phyloP scores from a whole-genome alignment of 2,329 filamentous ascomycete genomes.

The Colletotrichum magnum region DNA sequence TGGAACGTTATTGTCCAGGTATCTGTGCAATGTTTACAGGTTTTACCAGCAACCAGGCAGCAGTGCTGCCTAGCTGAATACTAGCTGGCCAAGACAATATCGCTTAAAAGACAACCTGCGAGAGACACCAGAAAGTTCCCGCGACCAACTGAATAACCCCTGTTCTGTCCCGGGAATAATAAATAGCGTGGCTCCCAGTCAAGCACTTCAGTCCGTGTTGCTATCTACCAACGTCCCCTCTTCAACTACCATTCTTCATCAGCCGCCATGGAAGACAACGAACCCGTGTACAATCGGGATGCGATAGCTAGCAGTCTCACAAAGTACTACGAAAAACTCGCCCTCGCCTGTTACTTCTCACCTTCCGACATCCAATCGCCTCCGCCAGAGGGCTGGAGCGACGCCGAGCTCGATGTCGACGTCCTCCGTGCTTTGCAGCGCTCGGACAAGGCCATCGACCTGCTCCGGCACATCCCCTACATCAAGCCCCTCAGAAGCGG shows the following conservation, averaged over 20 bases:
- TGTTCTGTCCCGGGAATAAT: background rate
- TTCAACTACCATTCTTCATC: background rate
- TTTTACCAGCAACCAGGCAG: background rate
- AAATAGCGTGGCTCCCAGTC: background rate
- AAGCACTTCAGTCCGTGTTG: no score
- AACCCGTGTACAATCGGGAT: background rate
- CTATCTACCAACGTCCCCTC: no score
- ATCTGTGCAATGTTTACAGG: background rate
- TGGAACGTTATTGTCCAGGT: no score
- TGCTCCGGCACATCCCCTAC: constrained; percentile 29
- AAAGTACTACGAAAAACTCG: constrained; percentile 13
- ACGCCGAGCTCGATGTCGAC: constrained; percentile 25
- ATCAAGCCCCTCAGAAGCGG: constrained; percentile 1
- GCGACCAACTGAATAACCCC: background rate
- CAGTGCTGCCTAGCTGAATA: background rate
- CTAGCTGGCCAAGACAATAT: background rate
- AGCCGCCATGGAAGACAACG: background rate
- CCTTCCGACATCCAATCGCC: constrained; percentile 18
- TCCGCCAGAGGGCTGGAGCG: constrained; percentile 25
- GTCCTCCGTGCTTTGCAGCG: constrained; percentile 21
- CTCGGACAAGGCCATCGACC: constrained; percentile 23
- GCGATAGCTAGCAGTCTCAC: constrained; percentile 7
- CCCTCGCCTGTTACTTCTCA: constrained; percentile 19
- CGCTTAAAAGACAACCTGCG: background rate
- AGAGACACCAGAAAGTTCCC: background rate